phyloP scores from a whole-genome alignment of 169 alveolate species.

The Theileria luwenshuni region DNA sequence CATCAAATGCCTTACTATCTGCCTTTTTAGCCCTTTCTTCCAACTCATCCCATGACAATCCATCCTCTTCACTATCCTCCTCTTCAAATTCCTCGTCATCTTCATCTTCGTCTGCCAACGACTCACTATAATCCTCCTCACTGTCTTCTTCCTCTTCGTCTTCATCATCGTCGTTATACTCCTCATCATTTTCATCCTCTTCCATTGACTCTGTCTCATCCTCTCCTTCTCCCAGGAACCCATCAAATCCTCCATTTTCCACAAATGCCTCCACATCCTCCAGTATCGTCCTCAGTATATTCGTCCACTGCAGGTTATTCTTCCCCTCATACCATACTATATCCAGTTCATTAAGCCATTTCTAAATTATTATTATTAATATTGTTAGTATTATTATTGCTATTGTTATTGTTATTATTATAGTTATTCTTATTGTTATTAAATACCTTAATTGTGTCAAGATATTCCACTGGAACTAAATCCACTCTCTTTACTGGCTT shows the following conservation, averaged over 20 bases:
- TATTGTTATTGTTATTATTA: not conserved
- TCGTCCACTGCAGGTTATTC: conserved; percentile 88
- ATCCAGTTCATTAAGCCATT: conserved; percentile 87
- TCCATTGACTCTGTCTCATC: conserved; percentile 83
- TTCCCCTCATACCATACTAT: conserved; percentile 91
- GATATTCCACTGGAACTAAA: conserved; percentile 91
- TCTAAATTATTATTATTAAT: conserved; percentile 17
- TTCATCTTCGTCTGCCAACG: conserved; percentile 78
- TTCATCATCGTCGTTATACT: conserved; percentile 48
- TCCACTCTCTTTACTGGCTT: conserved; percentile 91
- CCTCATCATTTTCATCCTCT: conserved; percentile 83
- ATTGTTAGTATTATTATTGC: no score
- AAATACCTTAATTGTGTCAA: conserved; percentile 89
- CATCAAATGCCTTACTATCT: conserved; percentile 54
- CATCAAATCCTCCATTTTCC: conserved; percentile 84
- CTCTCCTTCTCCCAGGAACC: conserved; percentile 85
- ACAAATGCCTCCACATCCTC: conserved; percentile 85
- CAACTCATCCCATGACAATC: conserved; percentile 87
- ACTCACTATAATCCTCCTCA: conserved; percentile 73
- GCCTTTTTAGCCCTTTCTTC: conserved; percentile 75
- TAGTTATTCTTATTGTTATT: no score
- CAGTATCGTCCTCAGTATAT: conserved; percentile 82
- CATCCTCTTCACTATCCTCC: conserved; percentile 86
- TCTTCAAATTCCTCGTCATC: conserved; percentile 84
- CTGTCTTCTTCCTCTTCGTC: conserved; percentile 74